Evolutionary conservation across 495 filamentous ascomycete species (phyloP), one percentile per base, ranked within the genome.

Genomic region (Podospora pseudocomata): DNA sequence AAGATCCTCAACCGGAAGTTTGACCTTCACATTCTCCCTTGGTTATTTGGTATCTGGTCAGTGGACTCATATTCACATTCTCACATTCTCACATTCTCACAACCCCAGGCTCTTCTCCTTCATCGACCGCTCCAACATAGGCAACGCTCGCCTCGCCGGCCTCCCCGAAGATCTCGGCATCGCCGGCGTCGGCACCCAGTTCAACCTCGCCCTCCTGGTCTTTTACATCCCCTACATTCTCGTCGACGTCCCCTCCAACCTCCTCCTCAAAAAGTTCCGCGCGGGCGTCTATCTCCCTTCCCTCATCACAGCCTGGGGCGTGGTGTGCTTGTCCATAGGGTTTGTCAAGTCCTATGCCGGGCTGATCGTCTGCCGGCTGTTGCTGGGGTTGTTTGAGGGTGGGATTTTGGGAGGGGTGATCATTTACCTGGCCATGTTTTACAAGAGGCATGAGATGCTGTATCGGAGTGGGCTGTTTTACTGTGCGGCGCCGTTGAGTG

Each of bases 381-480:
- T 90, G 5, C 79, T 91, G 7, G 89, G 89, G 27, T 3, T 87
- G 4, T 86, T 87, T 65, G 89, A 91, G 72, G 85, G 86, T 66
- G 87, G 87, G 15, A 78, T 89, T 59, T 81, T 89, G 77, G 84
- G 83, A 7, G 84, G 82, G 26, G 80, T 86, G 73, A 76, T 86
- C 15, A 72, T 86, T 19, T 85, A 84, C 65, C 74, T 85, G 4
- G 73, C 78, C 49, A 83, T 81, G 80, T 85, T 84, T 66, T 83
- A 85, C 65, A 76, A 75, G 44, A 70, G 82, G 20, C 77, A 82
- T 60, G 71, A 83, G 67, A 53, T 83, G 65, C 68, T 83, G 16
- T 79, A 75, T 34, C 72, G 81, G 13, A 80, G 83, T 28, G 80
- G 77, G 0, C 68, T 89, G 61, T 91, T 91, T 76, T 90, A 90